These are phyloP conservation scores for Boeremia exigua DNA, from an alignment of 2,329 filamentous ascomycete genomes.

Conservation along the genomic window DNA sequence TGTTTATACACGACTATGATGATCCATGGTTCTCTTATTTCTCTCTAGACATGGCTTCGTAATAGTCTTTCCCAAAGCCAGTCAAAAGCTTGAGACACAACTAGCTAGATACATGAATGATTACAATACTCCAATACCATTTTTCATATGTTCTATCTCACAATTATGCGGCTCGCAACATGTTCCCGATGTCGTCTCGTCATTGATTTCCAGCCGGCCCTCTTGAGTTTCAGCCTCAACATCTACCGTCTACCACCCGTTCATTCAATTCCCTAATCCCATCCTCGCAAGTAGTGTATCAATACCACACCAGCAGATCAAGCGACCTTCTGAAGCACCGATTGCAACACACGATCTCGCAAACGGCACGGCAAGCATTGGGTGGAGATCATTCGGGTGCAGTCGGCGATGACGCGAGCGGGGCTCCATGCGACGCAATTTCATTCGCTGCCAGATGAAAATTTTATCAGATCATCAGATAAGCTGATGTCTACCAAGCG, in stretches of 20 bases:
- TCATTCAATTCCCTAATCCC: neutral
- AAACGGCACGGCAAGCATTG: slow-evolving; percentile 1
- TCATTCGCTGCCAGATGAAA: neutral
- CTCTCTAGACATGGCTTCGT: neutral
- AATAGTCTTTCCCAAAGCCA: neutral
- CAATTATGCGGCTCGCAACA: no score
- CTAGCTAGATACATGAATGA: slow-evolving; percentile 9
- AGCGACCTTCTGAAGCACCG: neutral
- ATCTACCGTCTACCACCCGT: neutral
- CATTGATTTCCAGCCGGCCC: neutral
- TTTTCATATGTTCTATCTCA: no score
- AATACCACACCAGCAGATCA: neutral
- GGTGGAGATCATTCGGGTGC: slow-evolving; percentile 11
- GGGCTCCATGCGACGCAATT: neutral
- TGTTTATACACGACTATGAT: neutral
- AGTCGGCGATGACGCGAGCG: slow-evolving; percentile 6
- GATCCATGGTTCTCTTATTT: neutral
- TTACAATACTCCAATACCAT: neutral
- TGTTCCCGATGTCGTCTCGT: neutral
- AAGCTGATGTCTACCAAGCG: neutral
- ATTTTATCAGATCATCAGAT: slow-evolving; percentile 18
- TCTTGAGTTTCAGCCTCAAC: neutral
- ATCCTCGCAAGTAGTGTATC: neutral
- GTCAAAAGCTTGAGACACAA: neutral
- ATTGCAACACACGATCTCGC: neutral